Base-by-base conservation (phyloP, 2,329 filamentous ascomycete species). In the Macrophomina pseudophaseolina region DNA sequence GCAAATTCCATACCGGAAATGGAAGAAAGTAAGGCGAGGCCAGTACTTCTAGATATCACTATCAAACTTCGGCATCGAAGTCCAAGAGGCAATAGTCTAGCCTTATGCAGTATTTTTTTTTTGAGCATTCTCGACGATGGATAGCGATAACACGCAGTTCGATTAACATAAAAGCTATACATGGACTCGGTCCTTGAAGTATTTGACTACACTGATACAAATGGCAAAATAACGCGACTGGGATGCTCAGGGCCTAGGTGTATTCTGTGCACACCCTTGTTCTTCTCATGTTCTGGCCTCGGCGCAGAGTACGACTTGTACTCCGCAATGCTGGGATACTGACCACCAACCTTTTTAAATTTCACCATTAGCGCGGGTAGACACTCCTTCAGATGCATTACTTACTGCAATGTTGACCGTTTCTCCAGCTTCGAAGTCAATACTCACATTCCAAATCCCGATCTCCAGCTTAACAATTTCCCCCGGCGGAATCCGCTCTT, bases 361-460 rank as follows among this genome's bases (percentile, higher is more conserved):
- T n/a, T 14, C 9, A 14, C 3, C 8, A 23, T 63, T 48, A 67
- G 40, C 59, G 48, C n/a, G 44, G 11, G 7, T 35, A 8, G 5
- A 44, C 1, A 16, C 12, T n/a, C 3, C 12, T 14, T 30, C 9
- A 9, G 18, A 8, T 5, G 28, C 12, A 8, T 4, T 18, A 28
- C 56, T 67, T 63, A 68, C 68, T 62, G 69, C 68, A 23, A 71
- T 67, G 64, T 68, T 72, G 14, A 72, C 70, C 3, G 67, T 68
- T 68, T 83, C 80, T 0, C 80, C 81, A 5, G 73, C 78, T 3
- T 83, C 80, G 70, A 80, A 84, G 33, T 82, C 79, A 0, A 82
- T 75, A 0, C 82, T 82, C 74, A 80, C 79, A 0, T 79, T 76
- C 81, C 81, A 84, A 12, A 84, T 80, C 0, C 80, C 81, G 66